A percentile compares a stretch with the other conserved stretches of the same genome.
Evolutionary conservation across 768 basidiomycete genomes (phyloP).

Genomic region (Gelatoporia subvermispora): DNA sequence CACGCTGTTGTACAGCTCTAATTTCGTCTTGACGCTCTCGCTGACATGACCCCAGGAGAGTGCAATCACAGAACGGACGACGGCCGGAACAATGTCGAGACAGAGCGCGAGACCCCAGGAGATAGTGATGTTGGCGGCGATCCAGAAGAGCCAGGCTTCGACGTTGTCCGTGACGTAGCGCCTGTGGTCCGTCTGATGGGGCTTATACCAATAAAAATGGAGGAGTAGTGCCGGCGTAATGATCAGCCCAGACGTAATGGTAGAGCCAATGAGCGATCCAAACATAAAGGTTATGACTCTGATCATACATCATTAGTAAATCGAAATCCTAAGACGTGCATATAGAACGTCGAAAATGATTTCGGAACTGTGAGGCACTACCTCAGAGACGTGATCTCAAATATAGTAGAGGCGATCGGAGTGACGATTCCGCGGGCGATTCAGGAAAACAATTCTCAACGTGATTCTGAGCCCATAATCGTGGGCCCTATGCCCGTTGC

Average conservation of each 20-base stretch:
- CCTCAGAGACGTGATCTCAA: too few relatives aligned
- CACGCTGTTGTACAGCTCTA: conserved; percentile 67
- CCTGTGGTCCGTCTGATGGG: conserved; percentile 49
- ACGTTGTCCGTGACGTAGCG: conserved; percentile 60
- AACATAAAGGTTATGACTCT: conserved; percentile 61
- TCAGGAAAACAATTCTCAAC: too few relatives aligned
- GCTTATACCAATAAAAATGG: conserved; percentile 68
- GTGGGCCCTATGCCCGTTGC: too few relatives aligned
- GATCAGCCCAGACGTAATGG: conserved; percentile 56
- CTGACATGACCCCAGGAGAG: conserved; percentile 73
- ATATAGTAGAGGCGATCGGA: too few relatives aligned
- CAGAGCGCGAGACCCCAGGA: conserved; percentile 77
- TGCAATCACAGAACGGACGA: conserved; percentile 48
- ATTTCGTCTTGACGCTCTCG: conserved; percentile 56
- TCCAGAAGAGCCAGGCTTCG: conserved; percentile 80
- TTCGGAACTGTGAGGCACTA: too few relatives aligned
- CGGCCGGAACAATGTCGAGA: conserved; percentile 60
- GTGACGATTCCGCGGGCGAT: too few relatives aligned
- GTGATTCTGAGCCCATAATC: too few relatives aligned
- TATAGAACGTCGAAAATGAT: too few relatives aligned
- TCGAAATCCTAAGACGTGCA: background rate
- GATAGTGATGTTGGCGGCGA: conserved; percentile 68
- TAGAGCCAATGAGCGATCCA: conserved; percentile 70
- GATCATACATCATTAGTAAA: conserved; percentile 1
- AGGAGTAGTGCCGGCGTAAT: conserved; percentile 58